Percentiles rank a stretch among this genome's conserved stretches.
Evolutionary conservation across 345 rosid genomes (phyloP).

Genomic region (Mallotus nudiflorus): DNA sequence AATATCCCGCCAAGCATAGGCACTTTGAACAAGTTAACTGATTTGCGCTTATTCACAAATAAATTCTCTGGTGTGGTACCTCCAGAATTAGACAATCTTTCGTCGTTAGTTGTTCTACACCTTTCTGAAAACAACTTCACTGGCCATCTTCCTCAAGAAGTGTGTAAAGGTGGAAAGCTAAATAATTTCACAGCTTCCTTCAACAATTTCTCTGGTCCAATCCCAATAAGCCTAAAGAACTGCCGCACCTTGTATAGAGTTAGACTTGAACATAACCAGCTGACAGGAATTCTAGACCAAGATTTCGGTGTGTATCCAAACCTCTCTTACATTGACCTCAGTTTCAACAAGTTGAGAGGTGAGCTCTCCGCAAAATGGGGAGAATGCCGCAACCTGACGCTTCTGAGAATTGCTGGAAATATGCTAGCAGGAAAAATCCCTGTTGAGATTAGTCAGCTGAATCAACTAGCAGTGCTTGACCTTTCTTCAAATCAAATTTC

Average conservation of each 20-base stretch:
- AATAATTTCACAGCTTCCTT: conserved; percentile 23
- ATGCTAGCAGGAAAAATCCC: conserved; percentile 25
- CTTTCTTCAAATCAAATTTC: conserved; percentile 27
- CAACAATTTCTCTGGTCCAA: conserved; percentile 35
- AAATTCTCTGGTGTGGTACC: conserved; percentile 30
- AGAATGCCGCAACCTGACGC: conserved; percentile 17
- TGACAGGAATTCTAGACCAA: conserved; percentile 25
- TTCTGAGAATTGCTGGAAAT: conserved; percentile 24
- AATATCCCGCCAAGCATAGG: conserved; percentile 17
- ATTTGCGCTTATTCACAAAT: conserved; percentile 16
- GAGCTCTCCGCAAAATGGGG: conserved; percentile 37
- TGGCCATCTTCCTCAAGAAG: conserved; percentile 29
- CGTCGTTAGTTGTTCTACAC: conserved; percentile 23
- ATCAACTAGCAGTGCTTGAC: conserved; percentile 22
- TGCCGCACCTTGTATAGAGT: conserved; percentile 29
- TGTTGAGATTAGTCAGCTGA: conserved; percentile 20
- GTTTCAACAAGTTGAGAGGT: conserved; percentile 33
- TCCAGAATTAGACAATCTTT: conserved; percentile 24
- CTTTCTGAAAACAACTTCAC: conserved; percentile 27
- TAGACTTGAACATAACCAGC: conserved; percentile 29
- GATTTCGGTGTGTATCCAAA: conserved; percentile 36
- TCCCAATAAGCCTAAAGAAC: conserved; percentile 30
- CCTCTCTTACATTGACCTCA: conserved; percentile 35
- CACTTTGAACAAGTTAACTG: conserved; percentile 21
- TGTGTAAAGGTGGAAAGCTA: conserved; percentile 28